A percentile compares a stretch with the other conserved stretches of the same genome.
These are phyloP conservation scores for Solanum appendiculatum DNA, from an alignment of 257 asterid genomes.

Conservation along the genomic window DNA sequence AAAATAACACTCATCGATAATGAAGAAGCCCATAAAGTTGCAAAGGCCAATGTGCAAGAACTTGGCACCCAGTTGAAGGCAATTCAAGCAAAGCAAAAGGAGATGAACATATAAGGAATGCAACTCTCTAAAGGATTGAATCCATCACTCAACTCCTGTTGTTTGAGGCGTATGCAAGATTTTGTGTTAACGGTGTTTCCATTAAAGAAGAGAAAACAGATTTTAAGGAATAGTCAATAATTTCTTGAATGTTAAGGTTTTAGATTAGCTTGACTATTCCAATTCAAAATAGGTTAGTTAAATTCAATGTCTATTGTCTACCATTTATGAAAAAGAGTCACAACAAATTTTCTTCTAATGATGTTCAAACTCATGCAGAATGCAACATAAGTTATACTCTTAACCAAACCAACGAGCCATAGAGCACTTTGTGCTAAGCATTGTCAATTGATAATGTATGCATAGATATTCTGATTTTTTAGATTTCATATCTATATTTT, in stretches of 20 bases:
- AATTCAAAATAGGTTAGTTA: not conserved
- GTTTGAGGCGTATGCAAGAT: not conserved
- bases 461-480: not conserved
- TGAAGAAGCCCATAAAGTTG: not conserved
- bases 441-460: not conserved
- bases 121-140: not conserved
- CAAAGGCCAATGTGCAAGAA: not conserved
- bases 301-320: not conserved
- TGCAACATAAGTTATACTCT: too few relatives aligned
- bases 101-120: not conserved
- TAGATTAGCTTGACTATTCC: not conserved
- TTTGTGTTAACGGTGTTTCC: not conserved
- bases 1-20: not conserved
- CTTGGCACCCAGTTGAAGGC: not conserved
- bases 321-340: not conserved
- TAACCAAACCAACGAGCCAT: not conserved
- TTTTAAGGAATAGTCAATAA: not conserved
- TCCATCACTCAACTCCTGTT: not conserved
- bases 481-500: too few relatives aligned
- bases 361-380: not conserved
- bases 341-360: not conserved
- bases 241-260: not conserved
- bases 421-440: not conserved
- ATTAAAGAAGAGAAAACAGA: not conserved
- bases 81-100: not conserved